A percentile compares a stretch with the other conserved stretches of the same genome.
Conservation (phyloP, 345 rosid genomes). For the Excoecaria cochinchinensis region DNA sequence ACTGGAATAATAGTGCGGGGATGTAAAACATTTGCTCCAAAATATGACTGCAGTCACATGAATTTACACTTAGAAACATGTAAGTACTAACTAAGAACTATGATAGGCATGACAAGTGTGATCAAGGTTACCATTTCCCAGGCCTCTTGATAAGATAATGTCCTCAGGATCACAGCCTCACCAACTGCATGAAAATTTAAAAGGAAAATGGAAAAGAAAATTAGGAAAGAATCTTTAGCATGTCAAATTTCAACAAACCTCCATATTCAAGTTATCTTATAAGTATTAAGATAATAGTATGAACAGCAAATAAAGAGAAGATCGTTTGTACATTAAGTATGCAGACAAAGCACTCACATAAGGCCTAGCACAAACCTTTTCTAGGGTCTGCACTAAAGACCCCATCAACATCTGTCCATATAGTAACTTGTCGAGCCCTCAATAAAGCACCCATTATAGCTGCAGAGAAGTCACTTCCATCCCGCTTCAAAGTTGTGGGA, state of each 20-base stretch:
- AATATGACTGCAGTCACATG: constrained; percentile 76
- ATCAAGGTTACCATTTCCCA: constrained; percentile 91
- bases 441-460: constrained; percentile 92
- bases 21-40: constrained; percentile 97
- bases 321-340: background rate
- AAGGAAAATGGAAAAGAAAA: constrained; percentile 1
- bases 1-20: constrained; percentile 99
- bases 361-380: constrained; percentile 56
- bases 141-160: constrained; percentile 96
- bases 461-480: constrained; percentile 99
- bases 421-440: constrained; percentile 81
- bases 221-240: background rate
- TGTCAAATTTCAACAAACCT: constrained; percentile 15
- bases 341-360: background rate
- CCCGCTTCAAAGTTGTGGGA: constrained; percentile 97
- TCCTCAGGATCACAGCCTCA: constrained; percentile 87
- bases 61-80: constrained; percentile 23
- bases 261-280: constrained; percentile 11
- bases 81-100: constrained; percentile 12
- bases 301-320: background rate
- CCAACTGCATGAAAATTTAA: constrained; percentile 60
- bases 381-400: constrained; percentile 98
- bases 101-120: constrained; percentile 21
- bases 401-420: constrained; percentile 99
- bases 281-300: background rate